Percentiles rank a stretch among this genome's conserved stretches.
Conservation (phyloP, 1,284 basidiomycete genomes). For the Veloboletus limbatus region DNA sequence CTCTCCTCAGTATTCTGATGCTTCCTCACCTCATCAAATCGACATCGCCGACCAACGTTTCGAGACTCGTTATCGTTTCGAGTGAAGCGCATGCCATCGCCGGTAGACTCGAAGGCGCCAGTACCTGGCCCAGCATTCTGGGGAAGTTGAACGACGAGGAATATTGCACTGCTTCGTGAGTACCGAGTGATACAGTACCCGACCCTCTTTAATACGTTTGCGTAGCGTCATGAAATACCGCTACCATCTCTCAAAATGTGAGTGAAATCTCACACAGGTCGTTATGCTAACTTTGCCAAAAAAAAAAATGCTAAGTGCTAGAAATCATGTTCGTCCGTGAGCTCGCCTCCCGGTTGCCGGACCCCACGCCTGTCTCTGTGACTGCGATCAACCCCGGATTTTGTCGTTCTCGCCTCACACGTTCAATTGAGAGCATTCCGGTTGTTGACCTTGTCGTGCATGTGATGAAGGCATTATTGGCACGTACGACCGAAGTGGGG, state of each 20-base stretch:
- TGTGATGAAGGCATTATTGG: conserved; percentile 19
- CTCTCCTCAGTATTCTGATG: conserved; percentile 32
- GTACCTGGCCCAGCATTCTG: conserved; percentile 28
- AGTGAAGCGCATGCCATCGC: conserved; percentile 23
- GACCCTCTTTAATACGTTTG: background rate
- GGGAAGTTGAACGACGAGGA: conserved; percentile 29
- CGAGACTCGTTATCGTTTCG: conserved; percentile 31
- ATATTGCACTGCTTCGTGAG: conserved; percentile 30
- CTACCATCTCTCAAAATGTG: conserved; percentile 38
- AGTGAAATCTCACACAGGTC: conserved; percentile 7
- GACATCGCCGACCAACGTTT: conserved; percentile 17
- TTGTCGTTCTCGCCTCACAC: conserved; percentile 29
- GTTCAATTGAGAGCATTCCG: conserved; percentile 14
- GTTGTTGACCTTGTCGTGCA: background rate
- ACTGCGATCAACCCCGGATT: conserved; percentile 38
- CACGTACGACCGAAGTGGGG: conserved; percentile 32
- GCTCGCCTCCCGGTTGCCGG: conserved; percentile 32
- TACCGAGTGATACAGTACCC: background rate
- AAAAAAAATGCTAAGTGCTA: conserved; percentile 19
- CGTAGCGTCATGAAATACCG: conserved; percentile 24
- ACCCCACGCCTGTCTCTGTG: conserved; percentile 32
- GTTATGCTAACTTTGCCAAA: background rate
- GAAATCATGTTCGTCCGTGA: conserved; percentile 34
- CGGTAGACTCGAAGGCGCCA: conserved; percentile 9
- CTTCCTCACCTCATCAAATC: conserved; percentile 33